Percentiles rank a stretch among this genome's conserved stretches.
These are phyloP conservation scores for Lepiota venenata DNA, from an alignment of 768 basidiomycete genomes.

Conservation along the genomic window DNA sequence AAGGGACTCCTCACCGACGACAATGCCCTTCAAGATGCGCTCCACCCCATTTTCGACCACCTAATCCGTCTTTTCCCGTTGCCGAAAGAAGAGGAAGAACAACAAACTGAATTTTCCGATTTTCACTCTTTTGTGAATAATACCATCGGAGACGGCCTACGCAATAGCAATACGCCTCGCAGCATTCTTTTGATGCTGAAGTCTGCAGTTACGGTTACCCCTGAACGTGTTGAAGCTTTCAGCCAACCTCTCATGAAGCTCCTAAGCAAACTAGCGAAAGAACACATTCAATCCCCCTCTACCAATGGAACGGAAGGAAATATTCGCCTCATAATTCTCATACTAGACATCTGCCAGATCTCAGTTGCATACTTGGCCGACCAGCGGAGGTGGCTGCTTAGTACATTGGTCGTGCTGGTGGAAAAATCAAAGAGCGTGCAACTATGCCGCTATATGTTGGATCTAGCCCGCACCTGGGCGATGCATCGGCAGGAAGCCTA, in stretches of 20 bases:
- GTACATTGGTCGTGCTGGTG: conserved; percentile 72
- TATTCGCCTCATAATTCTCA: conserved; percentile 66
- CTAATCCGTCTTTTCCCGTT: conserved; percentile 75
- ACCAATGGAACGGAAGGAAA: conserved; percentile 52
- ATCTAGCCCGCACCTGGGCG: conserved; percentile 89
- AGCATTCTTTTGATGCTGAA: conserved; percentile 87
- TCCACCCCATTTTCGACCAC: conserved; percentile 81
- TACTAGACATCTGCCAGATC: conserved; percentile 82
- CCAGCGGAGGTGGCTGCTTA: conserved; percentile 77
- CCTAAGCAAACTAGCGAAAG: conserved; percentile 81
- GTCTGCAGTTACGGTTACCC: conserved; percentile 74
- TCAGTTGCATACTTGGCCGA: conserved; percentile 84
- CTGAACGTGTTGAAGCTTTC: conserved; percentile 84
- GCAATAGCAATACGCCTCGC: conserved; percentile 65
- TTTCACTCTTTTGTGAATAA: conserved; percentile 76
- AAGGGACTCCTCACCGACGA: conserved; percentile 87
- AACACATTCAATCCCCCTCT: conserved; percentile 66
- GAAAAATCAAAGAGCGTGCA: conserved; percentile 83
- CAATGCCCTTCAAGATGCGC: conserved; percentile 69
- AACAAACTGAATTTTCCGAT: conserved; percentile 65
- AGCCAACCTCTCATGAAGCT: conserved; percentile 74
- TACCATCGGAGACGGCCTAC: conserved; percentile 76
- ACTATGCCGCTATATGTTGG: conserved; percentile 82
- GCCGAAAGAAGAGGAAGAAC: conserved; percentile 76
- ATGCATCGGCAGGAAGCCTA: conserved; percentile 79